Conservation (phyloP, 805 yeast species). For the Metschnikowia picachoensis region DNA sequence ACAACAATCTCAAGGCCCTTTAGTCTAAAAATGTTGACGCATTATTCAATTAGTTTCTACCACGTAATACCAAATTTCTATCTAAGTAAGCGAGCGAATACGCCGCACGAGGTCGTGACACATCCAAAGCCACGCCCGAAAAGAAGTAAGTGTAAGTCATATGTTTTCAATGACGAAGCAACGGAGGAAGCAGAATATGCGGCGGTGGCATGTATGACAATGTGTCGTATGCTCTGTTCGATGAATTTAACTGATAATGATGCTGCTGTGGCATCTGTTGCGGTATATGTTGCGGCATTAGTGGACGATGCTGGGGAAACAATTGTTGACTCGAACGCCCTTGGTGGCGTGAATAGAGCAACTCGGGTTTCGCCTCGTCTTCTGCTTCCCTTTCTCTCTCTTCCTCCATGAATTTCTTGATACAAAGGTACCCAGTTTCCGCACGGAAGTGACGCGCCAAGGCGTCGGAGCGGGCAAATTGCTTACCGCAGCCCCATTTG, state of each 20-base stretch:
- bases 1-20: too few species aligned
- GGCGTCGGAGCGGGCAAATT: slow-evolving; percentile 76
- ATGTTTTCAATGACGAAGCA: slow-evolving; percentile 7
- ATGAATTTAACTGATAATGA: not conserved
- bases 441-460: slow-evolving; percentile 72
- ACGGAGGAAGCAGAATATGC: slow-evolving; percentile 13
- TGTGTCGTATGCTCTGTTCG: not conserved
- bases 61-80: too few species aligned
- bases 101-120: too few species aligned
- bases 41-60: too few species aligned
- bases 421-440: slow-evolving; percentile 69
- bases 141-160: not conserved
- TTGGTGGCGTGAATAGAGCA: not conserved
- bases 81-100: too few species aligned
- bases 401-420: slow-evolving; percentile 61
- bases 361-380: not conserved
- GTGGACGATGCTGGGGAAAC: not conserved
- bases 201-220: slow-evolving; percentile 3
- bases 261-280: not conserved
- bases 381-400: slow-evolving; percentile 28
- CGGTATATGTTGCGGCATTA: not conserved
- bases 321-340: not conserved
- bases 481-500: slow-evolving; percentile 72
- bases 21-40: too few species aligned
- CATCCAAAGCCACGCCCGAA: not conserved